These are phyloP conservation scores for Ramularia endophylla DNA, from an alignment of 2,329 filamentous ascomycete species.

Conservation along the genomic window DNA sequence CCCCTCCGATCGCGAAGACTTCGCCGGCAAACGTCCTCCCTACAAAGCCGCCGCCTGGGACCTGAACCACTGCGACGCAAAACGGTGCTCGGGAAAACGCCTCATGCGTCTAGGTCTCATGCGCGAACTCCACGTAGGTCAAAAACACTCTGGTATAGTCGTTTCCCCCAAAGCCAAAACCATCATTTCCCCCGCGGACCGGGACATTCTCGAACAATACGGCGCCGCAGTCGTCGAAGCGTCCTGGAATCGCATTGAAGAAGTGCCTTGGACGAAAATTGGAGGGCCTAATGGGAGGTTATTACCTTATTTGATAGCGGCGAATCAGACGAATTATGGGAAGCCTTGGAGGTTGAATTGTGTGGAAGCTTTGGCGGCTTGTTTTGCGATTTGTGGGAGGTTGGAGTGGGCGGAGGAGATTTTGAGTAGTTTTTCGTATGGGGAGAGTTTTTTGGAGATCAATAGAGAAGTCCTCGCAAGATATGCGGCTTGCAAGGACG, in stretches of 20 bases:
- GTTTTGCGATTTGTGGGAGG: slow-evolving; percentile 89
- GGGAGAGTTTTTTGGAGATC: slow-evolving; percentile 81
- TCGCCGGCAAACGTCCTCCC: slow-evolving; percentile 38
- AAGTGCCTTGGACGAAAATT: slow-evolving; percentile 86
- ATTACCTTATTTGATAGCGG: slow-evolving; percentile 90
- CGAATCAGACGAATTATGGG: slow-evolving; percentile 96
- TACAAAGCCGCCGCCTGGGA: slow-evolving; percentile 99
- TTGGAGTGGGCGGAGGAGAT: slow-evolving; percentile 84
- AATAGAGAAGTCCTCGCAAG: slow-evolving; percentile 74
- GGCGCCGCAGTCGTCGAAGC: slow-evolving; percentile 96
- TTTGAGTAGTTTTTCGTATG: slow-evolving; percentile 80
- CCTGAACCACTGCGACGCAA: slow-evolving; percentile 93
- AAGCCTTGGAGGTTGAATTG: slow-evolving; percentile 94
- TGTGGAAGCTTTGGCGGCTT: slow-evolving; percentile 87
- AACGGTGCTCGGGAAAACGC: slow-evolving; percentile 91
- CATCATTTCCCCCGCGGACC: slow-evolving; percentile 76
- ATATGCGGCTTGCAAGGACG: slow-evolving; percentile 78
- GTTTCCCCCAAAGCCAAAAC: slow-evolving; percentile 92
- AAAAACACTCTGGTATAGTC: slow-evolving; percentile 86
- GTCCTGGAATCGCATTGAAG: slow-evolving; percentile 87
- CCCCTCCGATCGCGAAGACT: slow-evolving; percentile 23
- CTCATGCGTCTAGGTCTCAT: slow-evolving; percentile 89
- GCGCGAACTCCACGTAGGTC: slow-evolving; percentile 85
- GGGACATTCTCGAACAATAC: slow-evolving; percentile 73
- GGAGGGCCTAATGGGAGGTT: slow-evolving; percentile 89